Base-by-base conservation (phyloP, 768 basidiomycete species). In the Strobilomyces confusus region DNA sequence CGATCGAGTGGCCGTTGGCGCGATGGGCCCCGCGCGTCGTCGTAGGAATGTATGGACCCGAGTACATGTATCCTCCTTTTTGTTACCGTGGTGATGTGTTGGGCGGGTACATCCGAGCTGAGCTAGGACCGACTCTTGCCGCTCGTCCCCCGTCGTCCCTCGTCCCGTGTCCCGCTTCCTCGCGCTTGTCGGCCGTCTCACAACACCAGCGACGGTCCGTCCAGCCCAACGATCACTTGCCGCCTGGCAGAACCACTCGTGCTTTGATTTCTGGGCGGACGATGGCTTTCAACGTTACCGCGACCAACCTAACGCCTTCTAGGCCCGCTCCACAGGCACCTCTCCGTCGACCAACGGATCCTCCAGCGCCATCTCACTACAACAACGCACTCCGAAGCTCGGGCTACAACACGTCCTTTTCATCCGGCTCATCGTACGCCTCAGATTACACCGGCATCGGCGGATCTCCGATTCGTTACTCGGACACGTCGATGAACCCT, bases 381-480 rank as follows among this genome's bases (percentile, higher is more conserved):
- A 73, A 64, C 49, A 73, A 71, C 57, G 64, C 76, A 13, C 75
- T 84, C 46, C 66, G 75, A n/a, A 73, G 64, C 53, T 77, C 81
- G 29, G 82, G 82, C 38, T 87, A 86, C 69, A 80, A 74, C 59
- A 64, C 80, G 2, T 80, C 84, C 1, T 84, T 84, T 61, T 75
- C 80, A 4, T 75, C 75, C 54, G 72, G 75, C 44, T 84, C 87
- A 0, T 80, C 85, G 5, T 87, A 87, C 66, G 73, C 77, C 20
- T 63, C 80, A 14, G 77, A 81, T n/a, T 90, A 90, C 70, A 80
- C 85, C 8, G 89, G 90, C 50, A 92, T 92, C 56, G 90, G 90
- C 45, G 90, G 82, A 42, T 86, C 88, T 2, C 90, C 90, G 26
- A 80, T 81, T 69, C 77, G 83, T 50, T 69, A 69, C 50, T 73